phyloP scores from a whole-genome alignment of 2,329 filamentous ascomycete species.

The Graphilbum fragrans region DNA sequence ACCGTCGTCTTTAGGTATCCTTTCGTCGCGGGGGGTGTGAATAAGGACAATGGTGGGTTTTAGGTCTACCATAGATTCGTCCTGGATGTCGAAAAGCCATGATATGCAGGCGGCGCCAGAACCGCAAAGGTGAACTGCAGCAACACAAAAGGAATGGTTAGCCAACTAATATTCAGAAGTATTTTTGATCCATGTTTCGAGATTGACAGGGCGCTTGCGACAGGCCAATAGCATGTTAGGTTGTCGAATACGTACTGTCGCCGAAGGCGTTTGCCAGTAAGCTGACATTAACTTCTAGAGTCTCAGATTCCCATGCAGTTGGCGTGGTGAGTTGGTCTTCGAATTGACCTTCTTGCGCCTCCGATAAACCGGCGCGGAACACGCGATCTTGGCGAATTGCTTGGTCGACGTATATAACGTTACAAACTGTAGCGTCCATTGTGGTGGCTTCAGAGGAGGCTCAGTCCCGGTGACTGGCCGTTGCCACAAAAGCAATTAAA shows the following conservation, averaged over 20 bases:
- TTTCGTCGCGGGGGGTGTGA: conserved; percentile 41
- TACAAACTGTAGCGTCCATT: conserved; percentile 46
- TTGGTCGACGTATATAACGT: conserved; percentile 49
- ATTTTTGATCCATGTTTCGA: no score
- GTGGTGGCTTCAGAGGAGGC: conserved; percentile 32
- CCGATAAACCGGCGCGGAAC: conserved; percentile 17
- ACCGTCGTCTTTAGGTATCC: conserved; percentile 20
- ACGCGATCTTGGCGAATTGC: conserved; percentile 34
- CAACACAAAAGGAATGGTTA: background rate
- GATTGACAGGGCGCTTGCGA: background rate
- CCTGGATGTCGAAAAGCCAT: conserved; percentile 40
- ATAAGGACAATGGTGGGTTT: conserved; percentile 46
- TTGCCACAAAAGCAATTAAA: conserved; percentile 27
- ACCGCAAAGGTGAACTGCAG: conserved; percentile 41
- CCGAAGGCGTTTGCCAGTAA: conserved; percentile 42
- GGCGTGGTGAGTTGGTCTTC: background rate
- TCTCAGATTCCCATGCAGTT: conserved; percentile 20
- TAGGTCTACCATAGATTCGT: conserved; percentile 36
- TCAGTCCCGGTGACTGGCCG: conserved; percentile 49
- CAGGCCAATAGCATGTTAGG: no score
- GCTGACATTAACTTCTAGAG: conserved; percentile 32
- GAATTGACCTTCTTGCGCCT: conserved; percentile 3
- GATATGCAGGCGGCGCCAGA: conserved; percentile 40
- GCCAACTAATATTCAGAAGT: background rate
- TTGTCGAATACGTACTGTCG: conserved; percentile 38